phyloP scores from a whole-genome alignment of 495 filamentous ascomycete species.

The Wilcoxina mikolae region DNA sequence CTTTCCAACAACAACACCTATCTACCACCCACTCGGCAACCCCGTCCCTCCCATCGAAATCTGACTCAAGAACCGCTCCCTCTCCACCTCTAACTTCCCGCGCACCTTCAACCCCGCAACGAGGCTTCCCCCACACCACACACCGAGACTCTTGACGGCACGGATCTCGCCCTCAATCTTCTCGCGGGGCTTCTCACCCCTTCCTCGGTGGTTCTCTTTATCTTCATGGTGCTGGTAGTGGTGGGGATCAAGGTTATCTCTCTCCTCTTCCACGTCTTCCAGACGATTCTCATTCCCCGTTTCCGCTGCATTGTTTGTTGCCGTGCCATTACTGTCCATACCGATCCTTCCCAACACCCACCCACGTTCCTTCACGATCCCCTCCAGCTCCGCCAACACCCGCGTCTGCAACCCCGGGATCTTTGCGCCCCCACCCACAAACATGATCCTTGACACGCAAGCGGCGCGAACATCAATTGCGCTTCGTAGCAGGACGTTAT shows the following conservation, averaged over 20 bases:
- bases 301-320: background rate
- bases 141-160: slow-evolving; percentile 66
- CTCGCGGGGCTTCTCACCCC: background rate
- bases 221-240: background rate
- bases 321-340: background rate
- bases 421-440: slow-evolving; percentile 67
- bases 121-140: slow-evolving; percentile 81
- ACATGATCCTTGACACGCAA: slow-evolving; percentile 81
- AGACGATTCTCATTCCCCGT: background rate
- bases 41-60: slow-evolving; percentile 23
- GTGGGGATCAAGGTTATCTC: slow-evolving; percentile 6
- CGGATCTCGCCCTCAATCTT: slow-evolving; percentile 42
- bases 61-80: slow-evolving; percentile 38
- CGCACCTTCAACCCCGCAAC: slow-evolving; percentile 62
- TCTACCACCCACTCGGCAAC: slow-evolving; percentile 11
- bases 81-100: slow-evolving; percentile 68
- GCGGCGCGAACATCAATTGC: slow-evolving; percentile 66
- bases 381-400: slow-evolving; percentile 56
- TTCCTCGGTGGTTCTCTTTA: background rate
- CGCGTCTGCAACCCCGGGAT: slow-evolving; percentile 71
- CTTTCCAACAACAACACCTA: too few relatives aligned
- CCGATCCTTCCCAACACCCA: slow-evolving; percentile 41
- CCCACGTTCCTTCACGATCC: slow-evolving; percentile 46
- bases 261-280: background rate
- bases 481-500: slow-evolving; percentile 55